These are phyloP conservation scores for Ramaria sp. DNA, from an alignment of 768 basidiomycete species.

Conservation along the genomic window DNA sequence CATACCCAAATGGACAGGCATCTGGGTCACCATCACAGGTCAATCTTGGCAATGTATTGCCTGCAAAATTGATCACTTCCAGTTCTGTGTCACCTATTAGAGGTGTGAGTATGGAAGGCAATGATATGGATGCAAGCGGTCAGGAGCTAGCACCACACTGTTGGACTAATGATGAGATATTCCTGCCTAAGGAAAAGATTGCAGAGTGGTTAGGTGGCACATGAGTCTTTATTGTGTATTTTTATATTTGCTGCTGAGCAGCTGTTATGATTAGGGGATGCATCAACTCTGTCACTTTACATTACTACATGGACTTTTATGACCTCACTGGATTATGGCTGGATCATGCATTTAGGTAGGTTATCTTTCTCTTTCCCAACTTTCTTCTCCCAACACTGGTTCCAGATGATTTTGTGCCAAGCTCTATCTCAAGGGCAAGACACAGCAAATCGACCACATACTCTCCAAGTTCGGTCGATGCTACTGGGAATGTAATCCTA, in stretches of 20 bases:
- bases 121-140: conserved; percentile 52
- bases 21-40: conserved; percentile 33
- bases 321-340: conserved; percentile 77
- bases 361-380: background rate
- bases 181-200: conserved; percentile 81
- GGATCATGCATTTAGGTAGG: conserved; percentile 82
- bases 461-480: conserved; percentile 83
- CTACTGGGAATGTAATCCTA: conserved; percentile 88
- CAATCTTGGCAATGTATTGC: conserved; percentile 42
- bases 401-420: conserved; percentile 79
- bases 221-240: conserved; percentile 41
- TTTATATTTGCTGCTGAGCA: background rate
- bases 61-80: conserved; percentile 26
- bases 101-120: conserved; percentile 32
- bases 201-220: conserved; percentile 92
- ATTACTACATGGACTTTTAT: conserved; percentile 78
- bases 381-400: background rate
- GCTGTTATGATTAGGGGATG: conserved; percentile 39
- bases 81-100: conserved; percentile 28
- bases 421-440: conserved; percentile 89
- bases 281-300: conserved; percentile 66
- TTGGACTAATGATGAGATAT: conserved; percentile 79
- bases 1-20: background rate
- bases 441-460: conserved; percentile 96
- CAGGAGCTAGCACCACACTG: conserved; percentile 67